These are phyloP conservation scores for Fusarium napiforme DNA, from an alignment of 2,329 filamentous ascomycete genomes.

Conservation along the genomic window DNA sequence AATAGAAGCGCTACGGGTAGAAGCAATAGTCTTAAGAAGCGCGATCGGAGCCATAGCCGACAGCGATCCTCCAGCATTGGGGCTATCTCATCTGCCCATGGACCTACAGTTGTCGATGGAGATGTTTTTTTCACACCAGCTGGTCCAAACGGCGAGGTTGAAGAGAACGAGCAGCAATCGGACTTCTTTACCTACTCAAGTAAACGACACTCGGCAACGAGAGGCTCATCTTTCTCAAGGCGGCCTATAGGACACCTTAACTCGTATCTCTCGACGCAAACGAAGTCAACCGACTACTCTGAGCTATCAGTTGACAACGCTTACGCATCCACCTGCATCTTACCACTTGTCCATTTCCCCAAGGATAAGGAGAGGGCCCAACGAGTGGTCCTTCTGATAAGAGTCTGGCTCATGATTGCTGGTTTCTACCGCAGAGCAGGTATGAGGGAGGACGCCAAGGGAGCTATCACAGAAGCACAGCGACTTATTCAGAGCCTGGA, in stretches of 20 bases:
- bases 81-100: slow-evolving; percentile 47
- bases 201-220: slow-evolving; percentile 53
- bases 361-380: slow-evolving; percentile 63
- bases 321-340: slow-evolving; percentile 57
- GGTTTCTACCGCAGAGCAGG: slow-evolving; percentile 86
- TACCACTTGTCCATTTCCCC: slow-evolving; percentile 66
- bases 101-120: slow-evolving; percentile 59
- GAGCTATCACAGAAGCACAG: slow-evolving; percentile 82
- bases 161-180: slow-evolving; percentile 51
- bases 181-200: slow-evolving; percentile 59
- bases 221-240: slow-evolving; percentile 55
- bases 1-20: slow-evolving; percentile 60
- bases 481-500: slow-evolving; percentile 80
- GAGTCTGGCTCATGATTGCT: slow-evolving; percentile 91
- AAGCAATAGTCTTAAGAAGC: slow-evolving; percentile 64
- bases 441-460: slow-evolving; percentile 82
- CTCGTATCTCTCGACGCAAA: slow-evolving; percentile 57
- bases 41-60: slow-evolving; percentile 61
- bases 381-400: slow-evolving; percentile 69
- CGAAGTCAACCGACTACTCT: slow-evolving; percentile 53
- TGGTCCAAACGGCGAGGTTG: slow-evolving; percentile 50
- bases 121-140: slow-evolving; percentile 62
- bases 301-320: slow-evolving; percentile 55
- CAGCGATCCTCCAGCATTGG: slow-evolving; percentile 58
- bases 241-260: slow-evolving; percentile 58